Evolutionary conservation across 129 eudicot species (phyloP), one percentile per base, ranked within the genome.

Genomic region (Solidago caesia): DNA sequence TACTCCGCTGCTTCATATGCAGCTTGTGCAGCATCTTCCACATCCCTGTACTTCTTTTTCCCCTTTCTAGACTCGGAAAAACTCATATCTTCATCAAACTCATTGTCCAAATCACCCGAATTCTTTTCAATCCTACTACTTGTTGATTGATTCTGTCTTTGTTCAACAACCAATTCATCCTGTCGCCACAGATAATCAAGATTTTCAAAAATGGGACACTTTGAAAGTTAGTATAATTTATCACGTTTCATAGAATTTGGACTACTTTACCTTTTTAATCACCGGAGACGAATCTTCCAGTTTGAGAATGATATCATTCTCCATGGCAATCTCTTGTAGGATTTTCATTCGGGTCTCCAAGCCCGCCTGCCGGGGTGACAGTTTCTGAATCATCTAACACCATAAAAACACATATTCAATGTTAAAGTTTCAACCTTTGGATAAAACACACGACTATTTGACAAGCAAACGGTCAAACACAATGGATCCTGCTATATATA

Each of bases 21-120:
- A 46, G 85, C 97, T 69, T 94, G 91, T 57, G 99, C 97, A 45
- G 99, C 99, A 74, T 88, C 90, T 58, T 93, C 91, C 8, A 82
- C 97, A 55, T 87, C 93, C 69, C 56, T 85, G 81, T 82, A 94
- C 51, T 85, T 83, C 44, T 64, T 79, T 82, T 56, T 85, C 70
- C 77, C 73, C 42, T 78, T 84, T 73, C 51, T 51, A n/a, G 89
- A 80, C 42, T 72, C 84, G 4, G 92, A 59, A 46, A 75, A 79
- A 46, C 82, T 81, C 74, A 47, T 75, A n/a, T 71, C 80, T 41
- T 26, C 73, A 10, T 73, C 85, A 42, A 70, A 44, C 12, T 84
- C 83, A 21, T 82, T 70, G 33, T 66, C 61, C 49, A 65, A 48
- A 68, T 8, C 27, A 15, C 44, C 16, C 5, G 60, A n/a, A 42